phyloP scores from a whole-genome alignment of 2,329 filamentous ascomycete species.

The Annulohypoxylon truncatum region DNA sequence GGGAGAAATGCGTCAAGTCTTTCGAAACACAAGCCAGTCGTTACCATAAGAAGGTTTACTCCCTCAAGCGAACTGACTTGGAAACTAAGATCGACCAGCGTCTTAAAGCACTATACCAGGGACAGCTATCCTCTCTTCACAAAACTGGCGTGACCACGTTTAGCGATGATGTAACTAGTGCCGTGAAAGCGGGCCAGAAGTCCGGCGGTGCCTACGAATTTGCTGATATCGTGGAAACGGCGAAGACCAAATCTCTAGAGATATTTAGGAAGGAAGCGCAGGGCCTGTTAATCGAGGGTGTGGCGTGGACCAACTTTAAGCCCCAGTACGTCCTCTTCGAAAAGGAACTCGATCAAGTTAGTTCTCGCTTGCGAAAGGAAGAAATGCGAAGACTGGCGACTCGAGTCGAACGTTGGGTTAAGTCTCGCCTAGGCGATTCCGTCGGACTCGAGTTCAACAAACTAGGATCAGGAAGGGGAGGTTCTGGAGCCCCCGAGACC shows the following conservation, averaged over 20 bases:
- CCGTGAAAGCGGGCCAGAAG: slow-evolving; percentile 93
- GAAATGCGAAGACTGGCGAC: slow-evolving; percentile 95
- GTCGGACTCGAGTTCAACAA: slow-evolving; percentile 96
- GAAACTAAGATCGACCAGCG: slow-evolving; percentile 88
- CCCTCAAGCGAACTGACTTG: slow-evolving; percentile 85
- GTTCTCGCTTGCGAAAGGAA: slow-evolving; percentile 85
- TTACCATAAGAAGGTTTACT: slow-evolving; percentile 96
- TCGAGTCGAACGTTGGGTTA: slow-evolving; percentile 93
- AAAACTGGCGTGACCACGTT: slow-evolving; percentile 88
- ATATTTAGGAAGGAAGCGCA: slow-evolving; percentile 82
- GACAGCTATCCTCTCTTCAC: slow-evolving; percentile 89
- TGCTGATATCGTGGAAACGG: slow-evolving; percentile 86
- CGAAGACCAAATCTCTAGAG: slow-evolving; percentile 80
- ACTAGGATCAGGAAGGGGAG: slow-evolving; percentile 86
- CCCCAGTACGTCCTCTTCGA: slow-evolving; percentile 83
- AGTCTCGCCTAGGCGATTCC: slow-evolving; percentile 85
- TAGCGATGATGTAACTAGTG: slow-evolving; percentile 84
- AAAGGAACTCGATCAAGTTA: slow-evolving; percentile 92
- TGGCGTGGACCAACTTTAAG: slow-evolving; percentile 88
- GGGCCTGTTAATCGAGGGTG: slow-evolving; percentile 79
- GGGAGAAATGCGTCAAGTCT: slow-evolving; percentile 78
- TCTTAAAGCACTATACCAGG: slow-evolving; percentile 86
- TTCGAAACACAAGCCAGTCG: slow-evolving; percentile 92
- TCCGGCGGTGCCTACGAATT: slow-evolving; percentile 93
- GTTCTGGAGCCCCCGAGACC: slow-evolving; percentile 81